These are phyloP conservation scores for Solanum medicagineum DNA, from an alignment of 257 asterid genomes.

Conservation along the genomic window DNA sequence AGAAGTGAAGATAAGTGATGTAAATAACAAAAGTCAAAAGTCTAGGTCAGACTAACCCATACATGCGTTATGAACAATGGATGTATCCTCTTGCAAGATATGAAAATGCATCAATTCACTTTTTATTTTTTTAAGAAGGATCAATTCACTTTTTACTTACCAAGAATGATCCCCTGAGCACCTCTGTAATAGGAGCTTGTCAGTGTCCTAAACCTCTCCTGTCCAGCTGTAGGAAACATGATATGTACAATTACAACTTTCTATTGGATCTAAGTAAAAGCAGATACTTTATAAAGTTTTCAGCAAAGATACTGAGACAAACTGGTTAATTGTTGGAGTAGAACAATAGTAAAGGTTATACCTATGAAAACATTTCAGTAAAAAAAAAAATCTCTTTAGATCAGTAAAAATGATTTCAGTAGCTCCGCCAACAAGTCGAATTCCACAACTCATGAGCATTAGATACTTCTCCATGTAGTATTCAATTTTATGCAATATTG, in stretches of 20 bases:
- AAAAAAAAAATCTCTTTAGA: not conserved
- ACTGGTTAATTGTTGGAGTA: not conserved
- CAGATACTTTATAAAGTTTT: not conserved
- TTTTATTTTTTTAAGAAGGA: not conserved
- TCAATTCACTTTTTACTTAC: conserved; percentile 23
- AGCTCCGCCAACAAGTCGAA: not conserved
- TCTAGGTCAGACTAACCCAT: not conserved
- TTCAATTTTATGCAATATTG: not conserved
- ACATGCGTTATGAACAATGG: not conserved
- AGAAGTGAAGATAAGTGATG: not conserved
- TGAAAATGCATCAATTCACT: not conserved
- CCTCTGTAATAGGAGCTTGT: conserved; percentile 55
- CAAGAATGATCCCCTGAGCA: conserved; percentile 64
- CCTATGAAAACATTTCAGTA: not conserved
- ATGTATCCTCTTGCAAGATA: not conserved
- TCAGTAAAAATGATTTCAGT: not conserved
- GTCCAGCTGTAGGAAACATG: conserved; percentile 65
- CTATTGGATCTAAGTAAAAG: not conserved
- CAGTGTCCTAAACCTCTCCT: conserved; percentile 79
- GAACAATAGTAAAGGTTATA: not conserved
- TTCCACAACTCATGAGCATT: not conserved
- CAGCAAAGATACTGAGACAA: not conserved
- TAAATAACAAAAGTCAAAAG: not conserved
- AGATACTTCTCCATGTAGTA: not conserved
- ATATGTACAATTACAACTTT: not conserved